These are phyloP conservation scores for Lachancea fermentati DNA, from an alignment of 805 yeast genomes.

Conservation along the genomic window DNA sequence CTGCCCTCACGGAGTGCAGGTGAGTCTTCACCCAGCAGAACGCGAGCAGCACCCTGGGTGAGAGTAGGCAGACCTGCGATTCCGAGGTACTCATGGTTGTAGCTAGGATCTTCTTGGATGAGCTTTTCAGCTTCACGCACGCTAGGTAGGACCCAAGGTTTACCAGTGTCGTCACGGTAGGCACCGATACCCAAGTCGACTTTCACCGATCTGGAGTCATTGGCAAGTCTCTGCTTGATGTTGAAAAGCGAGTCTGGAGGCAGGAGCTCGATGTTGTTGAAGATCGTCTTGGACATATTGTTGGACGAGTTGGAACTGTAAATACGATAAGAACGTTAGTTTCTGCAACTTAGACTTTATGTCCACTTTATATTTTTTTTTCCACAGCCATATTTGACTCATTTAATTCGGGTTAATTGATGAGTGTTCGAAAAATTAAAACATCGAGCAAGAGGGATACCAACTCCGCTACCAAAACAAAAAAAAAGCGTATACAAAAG, in stretches of 20 bases:
- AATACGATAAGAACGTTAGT: too few species aligned
- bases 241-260: constrained; percentile 90
- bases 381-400: too few species aligned
- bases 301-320: too few species aligned
- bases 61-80: constrained; percentile 71
- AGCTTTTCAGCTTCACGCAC: constrained; percentile 63
- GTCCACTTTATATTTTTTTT: too few species aligned
- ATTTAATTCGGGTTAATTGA: too few species aligned
- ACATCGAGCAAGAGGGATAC: too few species aligned
- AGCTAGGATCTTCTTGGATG: constrained; percentile 51
- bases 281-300: constrained; percentile 25
- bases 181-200: constrained; percentile 92
- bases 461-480: too few species aligned
- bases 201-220: constrained; percentile 56
- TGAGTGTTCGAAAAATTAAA: too few species aligned
- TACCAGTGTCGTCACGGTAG: constrained; percentile 83
- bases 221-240: constrained; percentile 57
- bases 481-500: too few species aligned
- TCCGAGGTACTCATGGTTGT: constrained; percentile 85
- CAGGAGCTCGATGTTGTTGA: constrained; percentile 48
- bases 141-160: constrained; percentile 83
- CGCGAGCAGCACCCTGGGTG: constrained; percentile 63
- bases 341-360: too few species aligned
- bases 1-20: constrained; percentile 52
- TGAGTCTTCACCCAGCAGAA: constrained; percentile 62